phyloP scores from a whole-genome alignment of 768 basidiomycete genomes.

The Boletales sp. region DNA sequence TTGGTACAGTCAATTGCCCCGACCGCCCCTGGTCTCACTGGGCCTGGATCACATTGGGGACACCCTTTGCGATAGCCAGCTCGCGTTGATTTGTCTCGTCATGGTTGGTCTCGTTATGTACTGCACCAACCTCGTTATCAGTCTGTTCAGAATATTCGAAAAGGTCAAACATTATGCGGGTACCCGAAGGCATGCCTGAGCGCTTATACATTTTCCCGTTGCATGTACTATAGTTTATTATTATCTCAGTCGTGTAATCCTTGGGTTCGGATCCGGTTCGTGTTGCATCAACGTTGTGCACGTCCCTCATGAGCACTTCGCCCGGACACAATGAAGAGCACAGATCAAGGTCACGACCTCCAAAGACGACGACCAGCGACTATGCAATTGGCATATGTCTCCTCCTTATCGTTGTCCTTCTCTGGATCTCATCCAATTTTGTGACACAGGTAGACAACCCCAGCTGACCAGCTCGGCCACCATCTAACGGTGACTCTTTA shows the following conservation, averaged over 20 bases:
- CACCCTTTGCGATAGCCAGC: constrained; percentile 68
- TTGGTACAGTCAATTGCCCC: constrained; percentile 75
- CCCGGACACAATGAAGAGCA: constrained; percentile 12
- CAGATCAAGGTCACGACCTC: constrained; percentile 7
- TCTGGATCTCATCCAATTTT: constrained; percentile 90
- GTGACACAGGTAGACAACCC: constrained; percentile 62
- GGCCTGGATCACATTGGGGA: constrained; percentile 48
- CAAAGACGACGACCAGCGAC: constrained; percentile 22
- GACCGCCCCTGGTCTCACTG: constrained; percentile 25
- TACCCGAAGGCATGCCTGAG: constrained; percentile 21
- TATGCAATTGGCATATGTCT: constrained; percentile 63
- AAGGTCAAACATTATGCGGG: constrained; percentile 76
- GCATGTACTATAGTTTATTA: not conserved
- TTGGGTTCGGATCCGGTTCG: too few relatives aligned
- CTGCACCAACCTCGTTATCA: constrained; percentile 81
- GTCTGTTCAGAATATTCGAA: constrained; percentile 82
- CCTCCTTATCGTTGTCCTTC: constrained; percentile 69
- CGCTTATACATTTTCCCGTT: not conserved
- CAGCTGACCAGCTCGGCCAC: not conserved
- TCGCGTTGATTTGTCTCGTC: constrained; percentile 75
- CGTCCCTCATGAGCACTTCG: constrained; percentile 15
- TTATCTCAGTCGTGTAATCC: too few relatives aligned
- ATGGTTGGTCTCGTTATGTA: constrained; percentile 76
- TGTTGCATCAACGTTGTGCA: not conserved
- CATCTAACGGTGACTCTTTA: constrained; percentile 15